Base-by-base conservation (phyloP, 2,329 filamentous ascomycete genomes). In the Claviceps capensis region DNA sequence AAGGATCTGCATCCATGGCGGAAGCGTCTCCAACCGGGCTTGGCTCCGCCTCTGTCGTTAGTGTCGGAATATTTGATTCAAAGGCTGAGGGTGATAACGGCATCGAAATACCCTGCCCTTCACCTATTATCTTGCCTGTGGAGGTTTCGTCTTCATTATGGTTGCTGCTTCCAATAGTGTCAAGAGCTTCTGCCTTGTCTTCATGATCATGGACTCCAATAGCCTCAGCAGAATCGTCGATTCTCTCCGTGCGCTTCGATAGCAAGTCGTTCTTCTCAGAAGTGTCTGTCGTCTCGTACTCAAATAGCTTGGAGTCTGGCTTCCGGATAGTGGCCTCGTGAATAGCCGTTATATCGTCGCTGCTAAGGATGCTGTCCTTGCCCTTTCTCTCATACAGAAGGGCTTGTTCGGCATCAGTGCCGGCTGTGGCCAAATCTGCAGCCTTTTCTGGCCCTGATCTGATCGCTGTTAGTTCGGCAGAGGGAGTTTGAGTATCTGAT, bases 41-140 rank as follows among this genome's bases (percentile, higher is more conserved):
- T 26, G 41, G 19, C 43, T 17, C 36, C 13, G 19, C 23, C 19
- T 45, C 47, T 40, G 9, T 50, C 23, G 43, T n/a, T 5, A 26
- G 11, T 26, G 23, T 6, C 5, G 42, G 13, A 16, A 17, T 19
- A 14, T 22, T 19, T 50, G 48, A 19, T 49, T 46, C 23, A 38
- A 11, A 37, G 4, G 47, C 14, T n/a, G 46, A 42, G 8, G 36
- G 7, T 2, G 23, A n/a, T 14, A 30, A 26, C 51, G 49, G 64
- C 60, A 56, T 58, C 26, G 4, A 36, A 19, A 57, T 58, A 45
- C 57, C 65, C 57, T 62, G 67, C 61, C 67, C 67, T 59, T 66
- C 67, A 52, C 64, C 69, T 56, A 74, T 76, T 55, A 69, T 72
- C 55, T 69, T 72, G 52, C 61, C 60, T 48, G 69, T 64, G 40